Percentiles rank a stretch among this genome's conserved stretches.
These are phyloP conservation scores for Saccharomycopsis sp. DNA, from an alignment of 805 yeast species.

Conservation along the genomic window DNA sequence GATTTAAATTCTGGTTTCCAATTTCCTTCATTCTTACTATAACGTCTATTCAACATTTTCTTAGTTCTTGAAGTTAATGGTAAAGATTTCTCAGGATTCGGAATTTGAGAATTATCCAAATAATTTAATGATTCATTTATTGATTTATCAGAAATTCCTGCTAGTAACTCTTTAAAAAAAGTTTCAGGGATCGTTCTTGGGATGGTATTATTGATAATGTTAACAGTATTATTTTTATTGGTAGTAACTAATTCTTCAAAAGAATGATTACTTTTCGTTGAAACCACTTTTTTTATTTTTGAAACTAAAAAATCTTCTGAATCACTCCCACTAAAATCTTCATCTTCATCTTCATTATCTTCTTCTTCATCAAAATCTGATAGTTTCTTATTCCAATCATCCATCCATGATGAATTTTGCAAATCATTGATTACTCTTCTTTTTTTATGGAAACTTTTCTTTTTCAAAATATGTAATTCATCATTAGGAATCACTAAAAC, in stretches of 20 bases:
- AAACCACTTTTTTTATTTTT: no score
- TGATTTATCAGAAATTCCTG: conserved; percentile 10
- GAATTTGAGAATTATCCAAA: conserved; percentile 4
- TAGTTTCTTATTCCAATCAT: conserved; percentile 2
- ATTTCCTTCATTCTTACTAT: conserved; percentile 23
- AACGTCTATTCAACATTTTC: conserved; percentile 1
- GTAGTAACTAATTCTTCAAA: no score
- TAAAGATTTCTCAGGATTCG: conserved; percentile 1
- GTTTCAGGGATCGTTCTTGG: not conserved
- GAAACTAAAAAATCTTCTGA: conserved; percentile 1
- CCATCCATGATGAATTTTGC: conserved; percentile 4
- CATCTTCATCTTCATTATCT: conserved; percentile 2
- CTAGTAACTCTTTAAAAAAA: conserved; percentile 8
- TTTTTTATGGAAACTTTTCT: no score
- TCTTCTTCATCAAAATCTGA: not conserved
- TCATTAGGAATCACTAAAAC: conserved; percentile 13
- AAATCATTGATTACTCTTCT: no score
- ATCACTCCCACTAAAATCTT: not conserved
- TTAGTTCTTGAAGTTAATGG: conserved; percentile 13
- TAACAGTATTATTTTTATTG: not conserved
- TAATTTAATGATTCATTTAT: conserved; percentile 9
- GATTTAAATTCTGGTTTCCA: no score
- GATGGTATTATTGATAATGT: not conserved
- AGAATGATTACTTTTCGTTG: no score
- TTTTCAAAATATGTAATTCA: not conserved